Evolutionary conservation across 805 yeast genomes (phyloP).

Genomic region (Hermanozyma aechmeae): DNA sequence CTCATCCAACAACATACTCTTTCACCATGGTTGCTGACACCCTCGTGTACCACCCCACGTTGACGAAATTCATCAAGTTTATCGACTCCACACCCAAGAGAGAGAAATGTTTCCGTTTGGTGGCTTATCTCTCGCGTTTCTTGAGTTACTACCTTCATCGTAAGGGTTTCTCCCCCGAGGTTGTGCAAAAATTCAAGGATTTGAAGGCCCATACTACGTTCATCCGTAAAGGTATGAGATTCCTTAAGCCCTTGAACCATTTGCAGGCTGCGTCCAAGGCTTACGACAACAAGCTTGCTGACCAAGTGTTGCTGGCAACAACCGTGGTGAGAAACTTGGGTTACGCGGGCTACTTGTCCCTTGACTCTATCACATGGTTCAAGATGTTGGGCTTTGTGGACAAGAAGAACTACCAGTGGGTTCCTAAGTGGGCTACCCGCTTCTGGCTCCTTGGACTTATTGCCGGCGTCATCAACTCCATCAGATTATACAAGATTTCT

Average conservation of each 20-base stretch:
- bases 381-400: constrained; percentile 50
- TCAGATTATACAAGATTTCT: constrained; percentile 44
- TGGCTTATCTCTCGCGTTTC: constrained; percentile 76
- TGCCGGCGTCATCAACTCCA: constrained; percentile 52
- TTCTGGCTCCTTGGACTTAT: constrained; percentile 72
- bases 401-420: constrained; percentile 34
- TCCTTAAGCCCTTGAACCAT: constrained; percentile 72
- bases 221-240: constrained; percentile 76
- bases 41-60: constrained; percentile 64
- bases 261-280: constrained; percentile 60
- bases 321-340: constrained; percentile 50
- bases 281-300: constrained; percentile 61
- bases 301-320: constrained; percentile 44
- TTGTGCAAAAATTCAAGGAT: constrained; percentile 40
- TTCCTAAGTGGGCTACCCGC: constrained; percentile 52
- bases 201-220: constrained; percentile 56
- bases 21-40: constrained; percentile 57
- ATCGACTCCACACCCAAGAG: constrained; percentile 64
- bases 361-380: constrained; percentile 58
- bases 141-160: constrained; percentile 52
- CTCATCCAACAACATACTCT: not conserved
- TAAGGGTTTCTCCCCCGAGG: constrained; percentile 41
- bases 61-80: constrained; percentile 51
- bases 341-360: constrained; percentile 51
- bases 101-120: constrained; percentile 69